Conservation (phyloP, 176 grass and related monocot genomes). For the Chloris gayana region DNA sequence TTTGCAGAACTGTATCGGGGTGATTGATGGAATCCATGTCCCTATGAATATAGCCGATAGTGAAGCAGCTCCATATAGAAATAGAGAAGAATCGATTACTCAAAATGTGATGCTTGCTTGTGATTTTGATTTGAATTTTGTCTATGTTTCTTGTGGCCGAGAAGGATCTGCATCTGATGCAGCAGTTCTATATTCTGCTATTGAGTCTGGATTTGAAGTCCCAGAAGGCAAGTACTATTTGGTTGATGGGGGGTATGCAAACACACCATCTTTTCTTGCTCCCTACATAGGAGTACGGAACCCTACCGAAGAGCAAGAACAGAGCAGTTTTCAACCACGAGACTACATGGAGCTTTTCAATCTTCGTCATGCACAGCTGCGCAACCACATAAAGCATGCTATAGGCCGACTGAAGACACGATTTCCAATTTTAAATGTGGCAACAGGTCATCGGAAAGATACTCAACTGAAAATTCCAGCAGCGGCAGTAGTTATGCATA, state of each 20-base stretch:
- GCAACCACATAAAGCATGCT: slow-evolving; percentile 41
- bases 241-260: slow-evolving; percentile 47
- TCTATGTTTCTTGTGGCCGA: slow-evolving; percentile 30
- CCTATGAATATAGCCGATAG: slow-evolving; percentile 46
- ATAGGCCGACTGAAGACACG: slow-evolving; percentile 45
- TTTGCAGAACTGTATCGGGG: slow-evolving; percentile 51
- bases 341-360: slow-evolving; percentile 64
- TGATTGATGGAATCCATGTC: slow-evolving; percentile 43
- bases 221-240: slow-evolving; percentile 49
- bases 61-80: slow-evolving; percentile 48
- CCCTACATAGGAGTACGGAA: slow-evolving; percentile 31
- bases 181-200: slow-evolving; percentile 40
- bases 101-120: slow-evolving; percentile 55
- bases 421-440: slow-evolving; percentile 58
- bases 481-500: slow-evolving; percentile 48
- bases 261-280: slow-evolving; percentile 50
- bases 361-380: slow-evolving; percentile 48
- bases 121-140: slow-evolving; percentile 56
- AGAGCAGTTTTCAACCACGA: slow-evolving; percentile 27
- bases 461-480: slow-evolving; percentile 55
- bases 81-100: slow-evolving; percentile 45
- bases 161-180: slow-evolving; percentile 45
- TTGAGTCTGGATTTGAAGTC: slow-evolving; percentile 48
- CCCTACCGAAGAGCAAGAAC: slow-evolving; percentile 31
- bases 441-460: slow-evolving; percentile 49